phyloP scores from a whole-genome alignment of 805 yeast species.

The Pichia deserticola region DNA sequence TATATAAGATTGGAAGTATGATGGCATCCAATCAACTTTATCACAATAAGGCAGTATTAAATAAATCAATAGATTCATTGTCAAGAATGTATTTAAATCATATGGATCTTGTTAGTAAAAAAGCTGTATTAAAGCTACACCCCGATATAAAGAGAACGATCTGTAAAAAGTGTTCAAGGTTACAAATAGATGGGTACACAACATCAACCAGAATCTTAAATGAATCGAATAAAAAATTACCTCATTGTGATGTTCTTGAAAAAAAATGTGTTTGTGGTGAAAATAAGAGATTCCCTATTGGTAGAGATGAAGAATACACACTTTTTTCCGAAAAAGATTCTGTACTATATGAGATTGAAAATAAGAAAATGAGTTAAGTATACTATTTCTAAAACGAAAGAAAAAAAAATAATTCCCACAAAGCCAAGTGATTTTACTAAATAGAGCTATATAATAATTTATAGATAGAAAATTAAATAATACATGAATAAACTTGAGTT shows the following conservation, averaged over 20 bases:
- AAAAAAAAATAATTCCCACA: too few species aligned
- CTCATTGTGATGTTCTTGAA: conserved; percentile 40
- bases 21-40: conserved; percentile 22
- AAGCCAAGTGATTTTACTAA: not conserved
- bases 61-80: conserved; percentile 31
- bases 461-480: not conserved
- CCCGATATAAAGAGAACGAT: conserved; percentile 59
- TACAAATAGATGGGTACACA: conserved; percentile 43
- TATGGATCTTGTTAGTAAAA: conserved; percentile 56
- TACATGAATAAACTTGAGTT: not conserved
- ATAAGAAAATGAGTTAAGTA: too few species aligned
- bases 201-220: conserved; percentile 35
- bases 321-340: conserved; percentile 39
- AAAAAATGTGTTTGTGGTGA: conserved; percentile 48
- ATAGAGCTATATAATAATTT: not conserved
- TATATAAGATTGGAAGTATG: conserved; percentile 47
- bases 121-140: conserved; percentile 55
- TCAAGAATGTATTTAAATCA: conserved; percentile 49
- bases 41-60: not conserved
- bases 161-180: conserved; percentile 59
- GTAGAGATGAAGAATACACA: conserved; percentile 41
- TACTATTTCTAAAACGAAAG: too few species aligned
- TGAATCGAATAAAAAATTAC: conserved; percentile 26
- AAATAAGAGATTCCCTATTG: conserved; percentile 54
- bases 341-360: conserved; percentile 14